Base-by-base conservation (phyloP, 148 eudicot genomes). In the Bassia scoparia region DNA sequence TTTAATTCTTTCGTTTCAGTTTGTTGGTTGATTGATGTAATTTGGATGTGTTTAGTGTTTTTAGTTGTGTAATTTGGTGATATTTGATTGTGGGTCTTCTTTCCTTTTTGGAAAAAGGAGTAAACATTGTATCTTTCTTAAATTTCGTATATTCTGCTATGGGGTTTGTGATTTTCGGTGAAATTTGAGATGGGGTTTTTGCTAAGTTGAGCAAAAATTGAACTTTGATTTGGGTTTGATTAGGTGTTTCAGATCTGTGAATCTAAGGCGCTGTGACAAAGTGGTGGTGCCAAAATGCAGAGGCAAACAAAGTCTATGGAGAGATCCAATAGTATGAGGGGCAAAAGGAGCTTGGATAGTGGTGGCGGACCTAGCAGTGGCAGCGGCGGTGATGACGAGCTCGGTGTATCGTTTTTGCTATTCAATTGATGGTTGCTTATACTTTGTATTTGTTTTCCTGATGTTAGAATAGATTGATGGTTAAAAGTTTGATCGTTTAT, bases 231-330 rank as follows among this genome's bases (percentile, higher is more conserved):
- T 70, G 24, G 34, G 65, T 62, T 61, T 74, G 54, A 29, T 71
- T 58, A 50, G 81, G 66, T 50, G 56, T 16, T 73, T 35, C 84
- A 80, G 87, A 84, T 82, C 89, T 82, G 85, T 70, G 56, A 65
- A 79, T 73, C 54, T 75, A 24, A 72, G 76, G 52, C 69, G 80
- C 27, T 68, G 49, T 60, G 71, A 54, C 44, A 34, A 75, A 79
- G 16, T 74, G 52, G 78, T 44, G 58, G 67, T 24, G 75, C 31
- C 41, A 69, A 81, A 41, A 72, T 71, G 74, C 76, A 80, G 80
- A 85, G 92, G 89, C 90, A 89, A 83, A 89, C 93, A 12, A 85
- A 87, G 82, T 79, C 84, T 29, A 78, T 88, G 93, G 88, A 93
- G 75, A 85, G 92, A 80, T 89, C 87, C 31, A 86, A 82, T 54